A percentile compares a stretch with the other conserved stretches of the same genome.
These are phyloP conservation scores for Paraglomus occultum DNA, from an alignment of 192 early-diverging fungal species.

Conservation along the genomic window DNA sequence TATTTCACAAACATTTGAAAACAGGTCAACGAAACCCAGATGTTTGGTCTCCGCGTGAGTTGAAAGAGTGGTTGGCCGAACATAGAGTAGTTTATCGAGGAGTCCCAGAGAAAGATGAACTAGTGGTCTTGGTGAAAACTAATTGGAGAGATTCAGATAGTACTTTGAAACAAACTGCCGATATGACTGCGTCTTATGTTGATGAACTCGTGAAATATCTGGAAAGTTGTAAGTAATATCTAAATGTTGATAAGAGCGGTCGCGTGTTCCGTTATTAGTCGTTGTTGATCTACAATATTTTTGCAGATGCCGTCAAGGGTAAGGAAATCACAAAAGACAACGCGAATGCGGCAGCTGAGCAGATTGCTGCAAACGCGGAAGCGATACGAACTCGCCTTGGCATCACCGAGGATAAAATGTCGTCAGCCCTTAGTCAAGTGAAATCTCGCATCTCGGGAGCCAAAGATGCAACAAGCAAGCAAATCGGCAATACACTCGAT, in stretches of 20 bases:
- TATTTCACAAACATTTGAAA: no score
- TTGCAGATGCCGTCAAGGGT: not conserved
- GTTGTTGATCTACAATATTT: not conserved
- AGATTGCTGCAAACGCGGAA: constrained; percentile 7
- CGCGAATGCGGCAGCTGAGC: not conserved
- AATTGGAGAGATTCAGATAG: constrained; percentile 1
- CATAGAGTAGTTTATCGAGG: constrained; percentile 1
- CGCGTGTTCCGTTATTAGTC: no score
- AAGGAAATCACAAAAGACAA: constrained; percentile 2
- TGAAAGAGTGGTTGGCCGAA: constrained; percentile 27
- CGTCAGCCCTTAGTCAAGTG: not conserved
- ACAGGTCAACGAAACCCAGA: constrained; percentile 1
- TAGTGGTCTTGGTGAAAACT: not conserved
- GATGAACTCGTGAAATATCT: not conserved
- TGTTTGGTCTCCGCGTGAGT: constrained; percentile 11
- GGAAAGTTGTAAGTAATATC: constrained; percentile 1
- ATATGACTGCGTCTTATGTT: not conserved
- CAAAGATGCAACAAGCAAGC: not conserved
- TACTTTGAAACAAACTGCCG: not conserved
- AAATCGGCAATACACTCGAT: not conserved
- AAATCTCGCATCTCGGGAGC: not conserved
- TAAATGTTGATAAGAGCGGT: no score
- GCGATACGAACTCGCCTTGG: not conserved
- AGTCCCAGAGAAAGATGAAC: constrained; percentile 20
- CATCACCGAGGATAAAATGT: constrained; percentile 19